phyloP scores from a whole-genome alignment of 352 stramenopile genomes.

The Globisporangium spinosum region DNA sequence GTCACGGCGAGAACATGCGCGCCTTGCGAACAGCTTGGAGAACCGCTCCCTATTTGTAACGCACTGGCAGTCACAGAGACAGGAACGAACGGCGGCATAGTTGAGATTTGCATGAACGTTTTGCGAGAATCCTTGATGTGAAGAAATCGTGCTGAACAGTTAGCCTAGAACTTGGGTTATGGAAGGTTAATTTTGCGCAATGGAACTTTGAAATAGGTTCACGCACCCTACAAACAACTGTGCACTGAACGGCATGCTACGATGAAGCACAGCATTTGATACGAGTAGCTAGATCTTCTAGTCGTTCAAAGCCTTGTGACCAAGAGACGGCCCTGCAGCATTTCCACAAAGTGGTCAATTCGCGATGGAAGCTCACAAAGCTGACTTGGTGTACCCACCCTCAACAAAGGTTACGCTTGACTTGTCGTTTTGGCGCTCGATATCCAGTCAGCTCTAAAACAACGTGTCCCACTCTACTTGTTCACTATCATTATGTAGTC shows the following conservation, averaged over 20 bases:
- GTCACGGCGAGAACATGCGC: too few relatives aligned
- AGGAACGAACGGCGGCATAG: too few relatives aligned
- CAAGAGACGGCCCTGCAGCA: background rate
- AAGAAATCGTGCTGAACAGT: background rate
- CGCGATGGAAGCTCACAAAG: background rate
- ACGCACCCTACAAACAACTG: background rate
- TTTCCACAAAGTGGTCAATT: background rate
- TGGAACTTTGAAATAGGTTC: background rate
- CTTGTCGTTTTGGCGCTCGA: background rate
- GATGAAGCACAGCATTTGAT: too few relatives aligned
- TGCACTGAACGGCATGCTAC: background rate
- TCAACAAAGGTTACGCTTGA: background rate
- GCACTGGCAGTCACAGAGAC: too few relatives aligned
- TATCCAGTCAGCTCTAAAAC: background rate
- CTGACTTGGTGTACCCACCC: background rate
- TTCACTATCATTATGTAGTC: background rate
- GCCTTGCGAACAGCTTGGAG: background rate
- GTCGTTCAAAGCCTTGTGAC: background rate
- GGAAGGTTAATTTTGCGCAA: background rate
- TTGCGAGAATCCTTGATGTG: background rate
- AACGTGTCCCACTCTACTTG: background rate
- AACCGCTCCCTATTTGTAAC: background rate
- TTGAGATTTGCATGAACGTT: background rate
- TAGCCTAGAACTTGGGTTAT: background rate
- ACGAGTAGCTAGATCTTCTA: background rate